Conservation (phyloP, 805 yeast species). For the Candida suzukii region DNA sequence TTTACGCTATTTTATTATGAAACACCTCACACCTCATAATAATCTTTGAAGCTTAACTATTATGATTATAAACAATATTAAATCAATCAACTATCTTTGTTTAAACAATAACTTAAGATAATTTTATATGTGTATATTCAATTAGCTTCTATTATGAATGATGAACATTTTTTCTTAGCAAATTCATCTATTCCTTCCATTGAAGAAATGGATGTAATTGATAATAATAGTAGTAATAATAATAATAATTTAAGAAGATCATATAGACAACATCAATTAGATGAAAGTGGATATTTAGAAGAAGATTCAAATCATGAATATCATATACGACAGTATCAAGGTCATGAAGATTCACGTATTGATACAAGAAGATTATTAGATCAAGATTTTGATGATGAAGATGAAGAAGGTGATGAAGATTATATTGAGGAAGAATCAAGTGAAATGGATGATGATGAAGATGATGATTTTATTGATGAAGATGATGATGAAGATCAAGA, state of each 20-base stretch:
- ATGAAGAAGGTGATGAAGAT: not conserved
- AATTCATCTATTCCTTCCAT: not conserved
- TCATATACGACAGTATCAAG: not conserved
- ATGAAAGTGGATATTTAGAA: not conserved
- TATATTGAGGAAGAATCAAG: constrained; percentile 1
- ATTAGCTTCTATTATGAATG: not conserved
- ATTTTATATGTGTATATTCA: too few species aligned
- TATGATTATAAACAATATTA: too few species aligned
- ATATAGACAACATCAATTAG: not conserved
- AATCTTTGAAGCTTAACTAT: too few species aligned
- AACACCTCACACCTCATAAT: too few species aligned
- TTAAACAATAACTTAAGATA: too few species aligned
- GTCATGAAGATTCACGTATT: not conserved
- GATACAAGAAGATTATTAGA: not conserved
- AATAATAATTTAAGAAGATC: too few species aligned
- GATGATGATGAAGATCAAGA: not conserved
- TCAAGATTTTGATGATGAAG: constrained; percentile 1
- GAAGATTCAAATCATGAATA: not conserved
- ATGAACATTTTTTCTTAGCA: not conserved
- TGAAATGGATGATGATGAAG: not conserved
- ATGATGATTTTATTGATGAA: not conserved
- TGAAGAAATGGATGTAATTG: not conserved
- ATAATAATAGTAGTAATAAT: too few species aligned
- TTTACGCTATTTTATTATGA: too few species aligned
- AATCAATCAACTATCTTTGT: too few species aligned